Conservation (phyloP, 1,139 yeast species). For the Hyphopichia buzzinii region DNA sequence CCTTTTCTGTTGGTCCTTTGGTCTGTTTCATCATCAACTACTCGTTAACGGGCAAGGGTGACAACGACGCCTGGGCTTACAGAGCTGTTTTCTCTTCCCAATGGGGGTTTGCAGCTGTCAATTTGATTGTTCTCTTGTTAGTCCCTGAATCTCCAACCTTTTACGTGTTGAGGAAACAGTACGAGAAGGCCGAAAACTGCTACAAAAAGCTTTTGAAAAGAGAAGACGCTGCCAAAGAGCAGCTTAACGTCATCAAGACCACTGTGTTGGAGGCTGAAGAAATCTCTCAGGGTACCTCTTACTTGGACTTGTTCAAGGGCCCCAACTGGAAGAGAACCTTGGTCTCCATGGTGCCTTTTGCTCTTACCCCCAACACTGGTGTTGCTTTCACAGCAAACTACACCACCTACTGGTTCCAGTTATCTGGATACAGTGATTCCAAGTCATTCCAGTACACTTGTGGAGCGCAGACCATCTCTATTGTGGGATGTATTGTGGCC, state of each 20-base stretch:
- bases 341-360: slow-evolving; percentile 25
- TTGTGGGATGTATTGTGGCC: slow-evolving; percentile 20
- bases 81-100: slow-evolving; percentile 24
- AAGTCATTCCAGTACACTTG: slow-evolving; percentile 27
- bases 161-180: slow-evolving; percentile 6
- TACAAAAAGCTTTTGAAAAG: slow-evolving; percentile 15
- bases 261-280: slow-evolving; percentile 27
- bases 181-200: slow-evolving; percentile 6
- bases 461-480: slow-evolving; percentile 23
- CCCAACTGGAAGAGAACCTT: slow-evolving; percentile 46
- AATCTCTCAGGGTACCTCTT: slow-evolving; percentile 19
- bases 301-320: slow-evolving; percentile 43
- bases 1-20: slow-evolving; percentile 28
- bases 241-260: slow-evolving; percentile 19
- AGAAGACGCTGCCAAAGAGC: slow-evolving; percentile 18
- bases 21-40: slow-evolving; percentile 17
- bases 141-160: slow-evolving; percentile 6
- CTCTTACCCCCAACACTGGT: slow-evolving; percentile 5
- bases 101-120: slow-evolving; percentile 22
- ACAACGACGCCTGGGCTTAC: slow-evolving; percentile 23
- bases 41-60: slow-evolving; percentile 11
- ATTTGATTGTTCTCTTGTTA: slow-evolving; percentile 13
- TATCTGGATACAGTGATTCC: slow-evolving; percentile 25
- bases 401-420: slow-evolving; percentile 29
- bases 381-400: slow-evolving; percentile 4